Base-by-base conservation (phyloP, 2,329 filamentous ascomycete species). In the Cryphonectria naterciae region DNA sequence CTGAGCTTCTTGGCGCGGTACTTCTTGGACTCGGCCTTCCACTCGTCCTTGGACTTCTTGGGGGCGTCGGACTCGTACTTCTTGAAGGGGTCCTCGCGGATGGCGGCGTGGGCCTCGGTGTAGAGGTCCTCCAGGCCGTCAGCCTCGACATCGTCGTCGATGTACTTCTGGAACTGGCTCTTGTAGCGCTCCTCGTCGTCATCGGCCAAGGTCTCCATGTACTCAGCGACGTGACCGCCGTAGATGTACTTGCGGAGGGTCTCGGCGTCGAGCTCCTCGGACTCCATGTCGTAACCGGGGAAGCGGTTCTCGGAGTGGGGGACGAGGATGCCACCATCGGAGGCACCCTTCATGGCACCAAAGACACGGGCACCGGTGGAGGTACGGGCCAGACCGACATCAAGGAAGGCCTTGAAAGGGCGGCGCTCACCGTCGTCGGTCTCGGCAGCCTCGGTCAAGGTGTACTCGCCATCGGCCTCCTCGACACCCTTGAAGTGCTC, bases 181-280 rank as follows among this genome's bases (percentile, higher is more conserved):
- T 95, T 95, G 93, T 94, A 99, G 83, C 96, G 95, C 91, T 99
- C 96, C 93, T 99, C 96, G 82, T 99, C 96, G 83, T 99, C 96
- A 80, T 99, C 96, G 86, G 96, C 96, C 76, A 99, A 93, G 72
- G 92, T 96, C 92, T 99, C 96, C 96, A 99, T 99, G 92, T 99
- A 99, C 91, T 99, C 96, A 78, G 95, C 95, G 76, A 99, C 93
- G 91, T 99, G 96, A 74, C 96, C 95, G 82, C 89, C 96, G 85
- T 93, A 95, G 89, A 99, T 99, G 92, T 99, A 99, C 89, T 95
- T 97, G 90, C 95, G 94, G 83, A 99, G 93, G 77, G 90, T 92
- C 85, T 99, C 96, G 80, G 94, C 90, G 80, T 99, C 96, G 80
- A 99, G 93, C 90, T 98, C 95, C 92, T 99, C 95, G 84, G 87